These are phyloP conservation scores for Euphorbia pulcherrima DNA, from an alignment of 345 rosid genomes.

Conservation along the genomic window DNA sequence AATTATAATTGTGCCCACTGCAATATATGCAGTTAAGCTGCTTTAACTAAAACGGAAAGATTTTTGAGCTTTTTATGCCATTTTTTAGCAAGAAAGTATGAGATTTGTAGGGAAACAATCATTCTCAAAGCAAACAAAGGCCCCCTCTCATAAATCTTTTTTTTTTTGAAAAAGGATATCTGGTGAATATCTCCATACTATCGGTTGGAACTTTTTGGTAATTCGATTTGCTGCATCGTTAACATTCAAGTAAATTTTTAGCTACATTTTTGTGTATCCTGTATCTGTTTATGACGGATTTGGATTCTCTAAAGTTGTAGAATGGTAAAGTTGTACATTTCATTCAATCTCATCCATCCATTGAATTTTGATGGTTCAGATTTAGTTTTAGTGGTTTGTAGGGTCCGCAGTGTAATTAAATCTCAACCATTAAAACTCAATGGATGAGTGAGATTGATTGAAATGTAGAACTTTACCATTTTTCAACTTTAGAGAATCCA, in stretches of 20 bases:
- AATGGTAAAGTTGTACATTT: too few species aligned
- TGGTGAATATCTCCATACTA: not conserved
- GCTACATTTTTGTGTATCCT: not conserved
- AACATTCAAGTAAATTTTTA: not conserved
- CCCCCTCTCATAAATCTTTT: not conserved
- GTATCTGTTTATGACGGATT: too few species aligned
- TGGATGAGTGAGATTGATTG: too few species aligned
- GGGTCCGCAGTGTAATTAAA: too few species aligned
- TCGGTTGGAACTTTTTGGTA: not conserved
- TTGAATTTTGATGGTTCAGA: too few species aligned
- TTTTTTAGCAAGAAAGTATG: not conserved
- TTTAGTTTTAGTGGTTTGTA: too few species aligned
- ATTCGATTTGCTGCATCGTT: slow-evolving; percentile 1
- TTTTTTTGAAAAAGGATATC: not conserved
- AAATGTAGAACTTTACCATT: too few species aligned
- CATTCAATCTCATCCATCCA: too few species aligned
- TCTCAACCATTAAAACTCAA: too few species aligned
- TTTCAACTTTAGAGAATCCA: too few species aligned
- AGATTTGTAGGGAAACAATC: not conserved
- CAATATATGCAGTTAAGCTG: not conserved
- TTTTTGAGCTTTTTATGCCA: not conserved
- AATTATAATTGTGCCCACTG: not conserved
- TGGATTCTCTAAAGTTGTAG: too few species aligned
- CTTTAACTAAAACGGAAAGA: not conserved
- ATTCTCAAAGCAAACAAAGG: not conserved